Evolutionary conservation across 2,329 filamentous ascomycete genomes (phyloP).

Genomic region (Lomentospora prolificans): DNA sequence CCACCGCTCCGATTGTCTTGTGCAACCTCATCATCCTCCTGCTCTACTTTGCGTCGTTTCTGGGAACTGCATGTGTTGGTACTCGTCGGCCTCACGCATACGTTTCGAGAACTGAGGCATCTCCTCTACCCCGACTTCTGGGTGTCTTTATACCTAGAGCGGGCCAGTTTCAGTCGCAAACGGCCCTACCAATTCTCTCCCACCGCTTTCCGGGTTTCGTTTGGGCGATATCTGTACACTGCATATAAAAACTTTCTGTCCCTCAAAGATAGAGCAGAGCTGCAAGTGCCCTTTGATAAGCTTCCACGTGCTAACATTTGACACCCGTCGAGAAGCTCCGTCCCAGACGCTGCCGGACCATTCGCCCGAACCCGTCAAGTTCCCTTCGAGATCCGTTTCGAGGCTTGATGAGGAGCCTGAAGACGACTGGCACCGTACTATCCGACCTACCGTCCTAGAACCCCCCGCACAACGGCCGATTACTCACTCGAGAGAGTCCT

Average conservation of each 20-base stretch:
- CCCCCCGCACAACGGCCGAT: slow-evolving; percentile 27
- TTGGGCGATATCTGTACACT: not conserved
- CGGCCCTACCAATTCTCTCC: not conserved
- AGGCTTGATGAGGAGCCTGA: slow-evolving; percentile 44
- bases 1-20: slow-evolving; percentile 4
- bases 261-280: slow-evolving; percentile 20
- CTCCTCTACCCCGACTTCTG: not conserved
- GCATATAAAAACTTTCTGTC: slow-evolving; percentile 12
- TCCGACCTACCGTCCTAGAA: slow-evolving; percentile 35
- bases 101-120: not conserved
- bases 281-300: slow-evolving; percentile 3
- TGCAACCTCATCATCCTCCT: slow-evolving; percentile 4
- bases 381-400: slow-evolving; percentile 38
- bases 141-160: not conserved
- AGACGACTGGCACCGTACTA: slow-evolving; percentile 39
- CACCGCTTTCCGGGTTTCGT: not conserved
- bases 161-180: not conserved
- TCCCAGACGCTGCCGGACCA: slow-evolving; percentile 51
- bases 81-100: not conserved
- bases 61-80: not conserved
- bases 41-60: not conserved
- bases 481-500: slow-evolving; percentile 49
- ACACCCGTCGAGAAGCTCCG: slow-evolving; percentile 32
- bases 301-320: slow-evolving; percentile 9
- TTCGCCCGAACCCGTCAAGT: slow-evolving; percentile 40